Evolutionary conservation across 2,329 filamentous ascomycete genomes (phyloP), one percentile per base, ranked within the genome.

Genomic region (Cladosporium sphaerospermum): DNA sequence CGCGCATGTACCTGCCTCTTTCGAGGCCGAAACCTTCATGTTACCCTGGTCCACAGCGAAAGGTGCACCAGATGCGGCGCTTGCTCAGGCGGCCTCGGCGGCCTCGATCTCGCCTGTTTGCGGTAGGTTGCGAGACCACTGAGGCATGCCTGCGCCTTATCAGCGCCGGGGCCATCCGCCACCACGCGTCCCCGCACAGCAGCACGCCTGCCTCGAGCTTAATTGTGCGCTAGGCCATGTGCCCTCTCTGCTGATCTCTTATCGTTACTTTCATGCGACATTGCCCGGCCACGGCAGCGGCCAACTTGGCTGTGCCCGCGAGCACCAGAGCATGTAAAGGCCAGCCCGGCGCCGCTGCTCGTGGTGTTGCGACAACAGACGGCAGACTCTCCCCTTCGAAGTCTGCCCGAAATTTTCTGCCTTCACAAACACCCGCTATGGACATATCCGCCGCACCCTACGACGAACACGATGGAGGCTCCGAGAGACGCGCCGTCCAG

Each of bases 1-100:
- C 10, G 31, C 48, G 48, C 48, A 44, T 51, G 48, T 16, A 51
- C 48, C 16, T 51, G 48, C 48, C 48, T 23, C 13, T 34, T 51
- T 5, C 31, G 48, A 44, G 31, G n/a, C 9, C 9, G 28, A 33
- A 50, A 32, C 37, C 14, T 34, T 13, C n/a, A 19, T 31, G 32
- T 37, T 39, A 50, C 16, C 3, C 10, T 10, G 34, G 28, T 18
- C 34, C 45, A 47, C 45, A 16, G 18, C 31, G 23, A 28, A 28
- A 3, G 23, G 23, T 4, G 23, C 23, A 28, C 23, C 23, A 28
- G 23, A 28, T 28, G 23, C 23, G 23, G 23, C 23, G 23, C 23
- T 28, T 28, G 23, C 23, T 28, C 23, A 28, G 23, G 23, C 23
- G 23, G 23, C 23, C 23, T 28, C 23, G 23, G 23, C 23, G 2